These are phyloP conservation scores for Aristolochia californica DNA, from an alignment of 164 flowering plant species.

Conservation along the genomic window DNA sequence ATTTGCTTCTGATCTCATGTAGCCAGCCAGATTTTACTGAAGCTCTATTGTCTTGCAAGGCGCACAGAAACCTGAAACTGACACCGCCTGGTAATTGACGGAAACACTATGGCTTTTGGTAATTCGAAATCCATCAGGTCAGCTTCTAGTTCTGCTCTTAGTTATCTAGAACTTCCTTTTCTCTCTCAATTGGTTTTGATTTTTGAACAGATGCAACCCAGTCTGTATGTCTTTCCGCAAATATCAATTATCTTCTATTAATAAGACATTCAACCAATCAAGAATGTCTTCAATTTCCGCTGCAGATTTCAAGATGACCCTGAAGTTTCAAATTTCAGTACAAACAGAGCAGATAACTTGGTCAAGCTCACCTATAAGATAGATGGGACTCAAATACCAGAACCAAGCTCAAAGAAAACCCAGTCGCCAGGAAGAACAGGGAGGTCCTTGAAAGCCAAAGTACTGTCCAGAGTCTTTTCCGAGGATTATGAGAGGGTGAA, in stretches of 20 bases:
- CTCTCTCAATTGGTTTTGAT: neutral
- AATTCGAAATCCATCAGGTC: slow-evolving; percentile 37
- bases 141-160: slow-evolving; percentile 3
- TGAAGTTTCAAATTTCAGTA: slow-evolving; percentile 24
- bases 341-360: slow-evolving; percentile 21
- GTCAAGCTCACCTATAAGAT: slow-evolving; percentile 37
- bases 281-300: neutral
- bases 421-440: slow-evolving; percentile 11
- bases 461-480: slow-evolving; percentile 77
- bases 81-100: neutral
- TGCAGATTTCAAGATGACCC: slow-evolving; percentile 52
- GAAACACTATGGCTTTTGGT: slow-evolving; percentile 26
- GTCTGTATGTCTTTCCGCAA: too few relatives aligned
- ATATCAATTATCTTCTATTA: neutral
- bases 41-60: slow-evolving; percentile 5
- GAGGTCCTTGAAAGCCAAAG: slow-evolving; percentile 56
- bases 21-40: slow-evolving; percentile 3
- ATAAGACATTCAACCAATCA: too few relatives aligned
- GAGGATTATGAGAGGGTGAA: slow-evolving; percentile 71
- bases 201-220: neutral
- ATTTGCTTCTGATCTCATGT: slow-evolving; percentile 1
- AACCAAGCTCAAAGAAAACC: slow-evolving; percentile 20
- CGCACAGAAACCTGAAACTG: slow-evolving; percentile 7
- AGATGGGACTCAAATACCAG: slow-evolving; percentile 33
- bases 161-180: neutral